Percentiles rank a stretch among this genome's conserved stretches.
phyloP scores from a whole-genome alignment of 768 basidiomycete species.

The Solioccasus polychromus region DNA sequence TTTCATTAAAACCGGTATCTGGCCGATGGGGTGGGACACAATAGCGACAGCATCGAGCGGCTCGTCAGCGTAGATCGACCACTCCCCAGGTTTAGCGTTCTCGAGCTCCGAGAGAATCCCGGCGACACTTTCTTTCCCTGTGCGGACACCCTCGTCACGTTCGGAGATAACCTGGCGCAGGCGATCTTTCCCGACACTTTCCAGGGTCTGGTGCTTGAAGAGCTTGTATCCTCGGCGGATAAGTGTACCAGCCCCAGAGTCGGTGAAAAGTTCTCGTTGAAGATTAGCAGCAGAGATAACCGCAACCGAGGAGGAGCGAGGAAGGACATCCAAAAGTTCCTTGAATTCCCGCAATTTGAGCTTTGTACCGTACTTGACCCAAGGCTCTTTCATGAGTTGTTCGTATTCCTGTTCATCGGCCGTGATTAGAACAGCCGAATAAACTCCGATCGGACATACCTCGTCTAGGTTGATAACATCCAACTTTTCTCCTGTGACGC shows the following conservation, averaged over 20 bases:
- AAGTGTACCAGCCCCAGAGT: constrained; percentile 95
- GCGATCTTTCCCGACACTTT: constrained; percentile 86
- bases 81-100: constrained; percentile 76
- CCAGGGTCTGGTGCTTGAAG: constrained; percentile 81
- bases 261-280: constrained; percentile 98
- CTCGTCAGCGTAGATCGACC: constrained; percentile 98
- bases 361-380: constrained; percentile 99
- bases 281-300: constrained; percentile 91
- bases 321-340: constrained; percentile 96
- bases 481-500: constrained; percentile 93
- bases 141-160: constrained; percentile 87
- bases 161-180: constrained; percentile 94
- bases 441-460: constrained; percentile 37
- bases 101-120: constrained; percentile 61
- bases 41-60: constrained; percentile 94
- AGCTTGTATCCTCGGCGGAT: constrained; percentile 98
- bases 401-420: constrained; percentile 75
- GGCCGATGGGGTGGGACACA: constrained; percentile 86
- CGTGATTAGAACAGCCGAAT: background rate
- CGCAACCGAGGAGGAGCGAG: constrained; percentile 96
- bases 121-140: constrained; percentile 81
- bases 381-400: constrained; percentile 92
- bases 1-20: constrained; percentile 90
- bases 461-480: constrained; percentile 98
- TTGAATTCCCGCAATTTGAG: constrained; percentile 99